Evolutionary conservation across 1,139 yeast species (phyloP), one percentile per base, ranked within the genome.

Genomic region (Candida glucosophila): DNA sequence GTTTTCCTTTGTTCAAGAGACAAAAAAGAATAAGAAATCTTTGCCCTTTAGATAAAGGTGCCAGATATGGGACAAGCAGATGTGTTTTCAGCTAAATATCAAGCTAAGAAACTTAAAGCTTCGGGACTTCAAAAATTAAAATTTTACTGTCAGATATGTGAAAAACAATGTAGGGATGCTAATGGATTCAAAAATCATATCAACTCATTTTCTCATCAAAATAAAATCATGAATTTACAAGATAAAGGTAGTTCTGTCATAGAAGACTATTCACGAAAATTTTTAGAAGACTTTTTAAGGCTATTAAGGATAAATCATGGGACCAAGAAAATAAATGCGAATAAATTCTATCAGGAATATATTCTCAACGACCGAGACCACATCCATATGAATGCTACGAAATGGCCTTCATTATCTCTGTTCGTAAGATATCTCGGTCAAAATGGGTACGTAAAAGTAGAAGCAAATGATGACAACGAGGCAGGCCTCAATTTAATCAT

Each of bases 141-240:
- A 36, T 90, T 73, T 65, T 90, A 86, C 51, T 90, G 99, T 49
- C 98, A 90, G 49, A 68, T 83, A 3, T 90, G 99, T 44, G 72
- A 68, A 43, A 85, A 88, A 44, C 99, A 90, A 54, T 88, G 97
- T 49, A 62, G 97, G 29, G 99, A 92, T 48, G 90, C 82, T 36
- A 90, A 90, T 52, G 99, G 98, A 17, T 90, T 82, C 58, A 78
- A 80, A 44, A 81, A 90, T 46, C 99, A 90, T 50, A 63, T 78
- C 12, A 66, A 67, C 34, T 77, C 94, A 10, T 86, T 83, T 22
- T 67, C 82, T 2, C 99, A 90, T 48, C 55, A 69, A 25, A 41
- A 51, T 23, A 35, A 47, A 49, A 45, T 36, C 27, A 35, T 48
- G 59, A 60, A 43, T 26, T 29, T 49, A 5, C 48, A 55, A 28